Percentiles rank a stretch among this genome's conserved stretches.
Evolutionary conservation across 176 grass and related monocot species (phyloP).

Genomic region (Paspalum vaginatum): DNA sequence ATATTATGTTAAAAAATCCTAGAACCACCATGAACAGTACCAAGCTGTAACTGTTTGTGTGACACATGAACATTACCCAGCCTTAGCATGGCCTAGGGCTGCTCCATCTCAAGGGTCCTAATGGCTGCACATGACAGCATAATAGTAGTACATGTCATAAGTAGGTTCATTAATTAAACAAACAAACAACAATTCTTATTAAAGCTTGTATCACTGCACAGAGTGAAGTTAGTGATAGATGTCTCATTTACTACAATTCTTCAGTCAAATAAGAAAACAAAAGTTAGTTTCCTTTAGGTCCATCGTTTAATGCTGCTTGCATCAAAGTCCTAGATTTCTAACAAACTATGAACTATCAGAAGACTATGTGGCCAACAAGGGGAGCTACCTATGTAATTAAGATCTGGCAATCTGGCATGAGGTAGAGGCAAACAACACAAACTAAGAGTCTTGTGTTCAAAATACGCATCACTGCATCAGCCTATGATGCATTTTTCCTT

Average conservation of each 20-base stretch:
- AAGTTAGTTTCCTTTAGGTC: conserved; percentile 4
- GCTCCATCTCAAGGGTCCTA: no score
- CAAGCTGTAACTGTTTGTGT: no score
- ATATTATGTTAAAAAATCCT: no score
- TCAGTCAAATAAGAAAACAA: neutral
- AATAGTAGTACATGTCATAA: neutral
- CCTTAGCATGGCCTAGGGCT: no score
- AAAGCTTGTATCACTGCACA: neutral
- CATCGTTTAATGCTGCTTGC: neutral
- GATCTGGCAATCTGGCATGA: conserved; percentile 23
- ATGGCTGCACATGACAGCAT: neutral
- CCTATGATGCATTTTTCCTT: no score
- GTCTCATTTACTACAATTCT: neutral
- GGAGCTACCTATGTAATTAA: neutral
- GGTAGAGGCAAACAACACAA: neutral
- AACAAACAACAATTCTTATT: neutral
- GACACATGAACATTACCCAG: no score
- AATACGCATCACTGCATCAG: neutral
- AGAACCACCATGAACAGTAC: no score
- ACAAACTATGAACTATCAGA: neutral
- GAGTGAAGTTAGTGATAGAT: conserved; percentile 9
- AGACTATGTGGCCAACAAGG: conserved; percentile 4
- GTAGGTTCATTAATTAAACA: neutral
- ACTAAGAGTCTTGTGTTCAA: neutral
- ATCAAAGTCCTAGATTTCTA: neutral